Conservation (phyloP, 192 early-diverging fungal genomes). For the Coemansia sp. region DNA sequence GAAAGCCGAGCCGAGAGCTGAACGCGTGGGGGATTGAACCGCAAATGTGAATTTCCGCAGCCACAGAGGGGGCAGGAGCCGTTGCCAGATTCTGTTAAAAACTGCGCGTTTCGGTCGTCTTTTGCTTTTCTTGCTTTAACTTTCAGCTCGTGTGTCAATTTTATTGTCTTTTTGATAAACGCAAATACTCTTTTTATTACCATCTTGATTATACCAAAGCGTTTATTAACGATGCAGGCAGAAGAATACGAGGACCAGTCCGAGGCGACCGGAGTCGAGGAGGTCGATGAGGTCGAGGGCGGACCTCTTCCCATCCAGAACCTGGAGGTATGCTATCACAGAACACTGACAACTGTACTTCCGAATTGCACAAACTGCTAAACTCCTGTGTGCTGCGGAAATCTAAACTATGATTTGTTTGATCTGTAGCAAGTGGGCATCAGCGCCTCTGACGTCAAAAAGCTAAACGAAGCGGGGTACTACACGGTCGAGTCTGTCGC, state of each 20-base stretch:
- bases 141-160: constrained; percentile 4
- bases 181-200: not conserved
- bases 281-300: constrained; percentile 36
- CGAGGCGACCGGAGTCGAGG: constrained; percentile 55
- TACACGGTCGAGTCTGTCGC: constrained; percentile 92
- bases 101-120: not conserved
- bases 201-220: constrained; percentile 1
- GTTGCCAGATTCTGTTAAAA: not conserved
- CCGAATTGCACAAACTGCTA: not conserved
- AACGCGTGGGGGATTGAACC: not conserved
- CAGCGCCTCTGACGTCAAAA: constrained; percentile 71
- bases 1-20: not conserved
- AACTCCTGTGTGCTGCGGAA: constrained; percentile 2
- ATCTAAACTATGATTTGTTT: not conserved
- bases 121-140: not conserved
- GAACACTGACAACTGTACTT: not conserved
- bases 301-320: constrained; percentile 57
- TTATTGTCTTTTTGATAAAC: not conserved
- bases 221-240: constrained; percentile 35
- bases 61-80: constrained; percentile 5
- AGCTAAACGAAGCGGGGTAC: constrained; percentile 84
- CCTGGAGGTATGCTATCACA: constrained; percentile 53
- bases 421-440: constrained; percentile 64
- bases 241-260: constrained; percentile 52
- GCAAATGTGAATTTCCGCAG: constrained; percentile 7